Evolutionary conservation across 2,329 filamentous ascomycete genomes (phyloP).

Genomic region (Phialemoniopsis sp.): DNA sequence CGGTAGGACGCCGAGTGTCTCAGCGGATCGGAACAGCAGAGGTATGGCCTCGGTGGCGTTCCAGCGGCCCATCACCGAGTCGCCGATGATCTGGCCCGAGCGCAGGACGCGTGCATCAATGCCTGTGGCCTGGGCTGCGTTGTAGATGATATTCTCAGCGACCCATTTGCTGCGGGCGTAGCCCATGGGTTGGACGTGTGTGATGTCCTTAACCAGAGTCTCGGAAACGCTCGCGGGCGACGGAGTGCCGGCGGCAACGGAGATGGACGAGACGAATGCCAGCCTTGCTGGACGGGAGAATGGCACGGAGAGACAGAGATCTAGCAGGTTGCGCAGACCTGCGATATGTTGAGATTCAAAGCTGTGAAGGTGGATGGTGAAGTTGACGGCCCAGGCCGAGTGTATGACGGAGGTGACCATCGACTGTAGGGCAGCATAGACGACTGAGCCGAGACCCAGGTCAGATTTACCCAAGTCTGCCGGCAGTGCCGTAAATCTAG

Average conservation of each 20-base stretch:
- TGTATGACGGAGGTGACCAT: conserved; percentile 38
- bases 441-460: conserved; percentile 13
- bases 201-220: conserved; percentile 23
- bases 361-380: conserved; percentile 41
- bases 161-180: conserved; percentile 47
- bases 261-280: conserved; percentile 40
- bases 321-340: conserved; percentile 39
- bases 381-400: conserved; percentile 51
- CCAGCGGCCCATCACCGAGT: conserved; percentile 36
- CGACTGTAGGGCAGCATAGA: conserved; percentile 9
- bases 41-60: conserved; percentile 45
- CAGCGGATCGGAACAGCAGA: conserved; percentile 40
- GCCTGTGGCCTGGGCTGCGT: conserved; percentile 20
- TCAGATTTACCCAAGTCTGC: conserved; percentile 27
- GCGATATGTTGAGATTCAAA: conserved; percentile 42
- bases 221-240: conserved; percentile 29
- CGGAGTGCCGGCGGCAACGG: conserved; percentile 31
- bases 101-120: conserved; percentile 33
- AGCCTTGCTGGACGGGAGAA: conserved; percentile 28
- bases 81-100: conserved; percentile 47
- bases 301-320: conserved; percentile 28
- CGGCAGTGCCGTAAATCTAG: conserved; percentile 18
- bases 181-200: conserved; percentile 42
- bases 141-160: conserved; percentile 36
- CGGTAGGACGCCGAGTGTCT: conserved; percentile 40